Evolutionary conservation across 331 rosid species (phyloP), one percentile per base, ranked within the genome.

Genomic region (Malus hybrid): DNA sequence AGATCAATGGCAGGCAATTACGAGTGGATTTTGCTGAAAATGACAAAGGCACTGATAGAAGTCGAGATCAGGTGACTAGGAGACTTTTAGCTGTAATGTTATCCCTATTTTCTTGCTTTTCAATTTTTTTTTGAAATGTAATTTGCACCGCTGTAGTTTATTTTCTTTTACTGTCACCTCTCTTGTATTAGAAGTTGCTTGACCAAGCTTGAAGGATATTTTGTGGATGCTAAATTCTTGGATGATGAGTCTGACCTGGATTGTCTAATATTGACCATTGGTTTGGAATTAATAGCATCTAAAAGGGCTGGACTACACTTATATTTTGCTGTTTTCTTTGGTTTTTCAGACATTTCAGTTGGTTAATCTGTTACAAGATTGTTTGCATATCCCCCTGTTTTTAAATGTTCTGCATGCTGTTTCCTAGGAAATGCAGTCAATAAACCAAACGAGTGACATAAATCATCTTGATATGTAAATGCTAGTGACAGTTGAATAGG

Each of bases 21-120:
- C 91, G 99, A 50, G 99, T 94, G 71, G 99, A 94, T 79, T 94
- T 94, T 84, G 99, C 99, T 36, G 99, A 94, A 83, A 94, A 94
- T 86, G 99, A 92, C 80, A 95, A 95, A 87, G 98, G 93, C 75
- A 74, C 76, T 15, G 99, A 95, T 80, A 84, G 90, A 85, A 88
- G 79, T 82, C 87, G 90, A 78, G 98, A 95, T 65, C 99, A 95
- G 96, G 98, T 92, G 56, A 78, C 79, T 46, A 65, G 56, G 46
- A 75, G 73, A 22, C 44, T 55, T 27, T 33, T 31, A 22, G 36
- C 33, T 5, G 2, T n/a, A 11, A 12, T 12, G 10, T n/a, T 62
- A 10, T 36, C 44, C 44, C 60, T 5, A 5, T 18, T 52, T 50
- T 57, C 55, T 52, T 27, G 48, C 18, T 52, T 22, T 39, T 36